A percentile compares a stretch with the other conserved stretches of the same genome.
These are phyloP conservation scores for Nephromyces sp. DNA, from an alignment of 169 alveolate genomes.

Conservation along the genomic window DNA sequence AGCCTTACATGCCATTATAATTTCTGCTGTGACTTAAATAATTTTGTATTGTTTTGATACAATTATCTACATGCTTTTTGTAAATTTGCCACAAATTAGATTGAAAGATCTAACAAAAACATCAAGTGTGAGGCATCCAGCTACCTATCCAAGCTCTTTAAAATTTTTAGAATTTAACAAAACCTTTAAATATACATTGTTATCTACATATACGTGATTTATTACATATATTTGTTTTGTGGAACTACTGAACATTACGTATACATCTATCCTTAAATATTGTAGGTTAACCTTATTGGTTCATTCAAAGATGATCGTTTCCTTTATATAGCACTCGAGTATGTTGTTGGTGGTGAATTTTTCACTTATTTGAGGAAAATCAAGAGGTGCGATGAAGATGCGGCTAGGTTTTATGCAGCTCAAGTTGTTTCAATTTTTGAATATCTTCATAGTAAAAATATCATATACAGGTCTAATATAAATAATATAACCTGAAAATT, in stretches of 20 bases:
- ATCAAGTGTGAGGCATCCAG: no score
- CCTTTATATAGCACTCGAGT: conserved; percentile 45
- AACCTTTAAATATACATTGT: no score
- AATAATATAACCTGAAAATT: no score
- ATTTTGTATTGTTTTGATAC: not conserved
- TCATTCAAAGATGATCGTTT: conserved; percentile 27
- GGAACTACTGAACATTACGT: no score
- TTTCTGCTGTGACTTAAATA: not conserved
- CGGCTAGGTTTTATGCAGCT: conserved; percentile 67
- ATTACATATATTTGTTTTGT: no score
- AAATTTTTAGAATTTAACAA: no score
- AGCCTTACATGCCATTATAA: not conserved
- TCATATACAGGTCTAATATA: conserved; percentile 69
- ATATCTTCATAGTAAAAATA: conserved; percentile 80
- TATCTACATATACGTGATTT: no score
- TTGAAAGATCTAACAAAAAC: not conserved
- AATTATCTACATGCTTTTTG: not conserved
- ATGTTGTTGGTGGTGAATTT: conserved; percentile 74
- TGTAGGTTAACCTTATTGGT: conserved; percentile 33
- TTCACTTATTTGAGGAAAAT: conserved; percentile 64
- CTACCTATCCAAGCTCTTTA: no score
- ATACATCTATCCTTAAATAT: no score
- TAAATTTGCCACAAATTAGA: not conserved
- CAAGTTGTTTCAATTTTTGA: conserved; percentile 85
- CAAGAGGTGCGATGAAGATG: conserved; percentile 55